Conservation (phyloP, 331 rosid species). For the Dryas integrifolia region DNA sequence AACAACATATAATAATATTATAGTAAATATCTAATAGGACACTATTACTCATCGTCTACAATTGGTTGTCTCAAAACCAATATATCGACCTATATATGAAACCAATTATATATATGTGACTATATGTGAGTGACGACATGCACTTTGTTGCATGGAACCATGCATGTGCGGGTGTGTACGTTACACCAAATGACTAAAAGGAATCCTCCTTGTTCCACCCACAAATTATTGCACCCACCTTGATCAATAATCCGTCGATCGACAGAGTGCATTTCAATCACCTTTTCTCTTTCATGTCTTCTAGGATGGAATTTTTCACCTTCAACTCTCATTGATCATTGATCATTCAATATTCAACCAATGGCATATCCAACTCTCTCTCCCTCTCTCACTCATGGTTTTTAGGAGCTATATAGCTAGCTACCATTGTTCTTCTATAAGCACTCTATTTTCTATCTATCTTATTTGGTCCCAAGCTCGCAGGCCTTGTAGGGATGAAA, state of each 20-base stretch:
- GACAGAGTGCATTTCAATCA: slow-evolving; percentile 29
- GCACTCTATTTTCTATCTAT: neutral
- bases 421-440: no score
- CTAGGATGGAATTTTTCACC: slow-evolving; percentile 49
- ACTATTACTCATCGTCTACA: no score
- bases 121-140: slow-evolving; percentile 21
- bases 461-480: slow-evolving; percentile 31
- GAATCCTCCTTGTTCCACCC: slow-evolving; percentile 27
- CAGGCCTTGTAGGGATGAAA: slow-evolving; percentile 30
- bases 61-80: no score
- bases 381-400: slow-evolving; percentile 33
- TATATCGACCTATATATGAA: no score
- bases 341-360: slow-evolving; percentile 33
- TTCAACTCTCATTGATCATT: slow-evolving; percentile 4
- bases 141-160: slow-evolving; percentile 44
- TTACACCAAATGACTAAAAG: slow-evolving; percentile 49
- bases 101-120: no score
- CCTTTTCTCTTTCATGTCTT: slow-evolving; percentile 12
- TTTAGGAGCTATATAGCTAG: neutral
- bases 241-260: slow-evolving; percentile 32
- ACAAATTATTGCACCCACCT: slow-evolving; percentile 53
- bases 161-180: slow-evolving; percentile 55
- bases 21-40: no score
- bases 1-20: no score
- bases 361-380: slow-evolving; percentile 38